These are phyloP conservation scores for Saxispiralis lemnorum DNA, from an alignment of 495 filamentous ascomycete species.

Conservation along the genomic window DNA sequence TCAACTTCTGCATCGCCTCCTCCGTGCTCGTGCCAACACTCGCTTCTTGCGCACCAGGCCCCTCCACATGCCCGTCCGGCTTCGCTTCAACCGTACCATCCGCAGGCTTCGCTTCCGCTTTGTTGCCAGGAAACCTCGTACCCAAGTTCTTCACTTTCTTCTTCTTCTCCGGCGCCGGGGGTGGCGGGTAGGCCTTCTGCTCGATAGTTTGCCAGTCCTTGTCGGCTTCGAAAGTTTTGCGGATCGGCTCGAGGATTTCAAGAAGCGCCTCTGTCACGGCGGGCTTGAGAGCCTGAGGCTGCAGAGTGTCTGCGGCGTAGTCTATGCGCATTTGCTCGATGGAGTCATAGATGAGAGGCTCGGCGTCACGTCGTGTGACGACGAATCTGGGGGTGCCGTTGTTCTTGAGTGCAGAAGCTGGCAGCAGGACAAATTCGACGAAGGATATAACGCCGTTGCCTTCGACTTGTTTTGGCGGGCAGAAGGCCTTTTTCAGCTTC, in stretches of 20 bases:
- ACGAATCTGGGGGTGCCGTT: conserved; percentile 38
- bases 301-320: conserved; percentile 66
- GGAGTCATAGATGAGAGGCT: conserved; percentile 58
- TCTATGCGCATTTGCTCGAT: conserved; percentile 58
- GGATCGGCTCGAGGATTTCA: conserved; percentile 56
- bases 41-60: conserved; percentile 21
- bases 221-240: conserved; percentile 46
- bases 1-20: conserved; percentile 26
- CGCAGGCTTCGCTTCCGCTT: conserved; percentile 16
- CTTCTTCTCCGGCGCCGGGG: conserved; percentile 38
- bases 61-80: conserved; percentile 25
- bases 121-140: conserved; percentile 37
- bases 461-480: conserved; percentile 55
- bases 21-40: conserved; percentile 23
- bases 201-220: conserved; percentile 68
- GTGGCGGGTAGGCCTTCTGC: conserved; percentile 65
- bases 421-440: conserved; percentile 69
- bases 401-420: conserved; percentile 39
- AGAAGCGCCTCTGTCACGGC: conserved; percentile 54
- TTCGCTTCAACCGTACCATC: conserved; percentile 16
- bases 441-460: conserved; percentile 73
- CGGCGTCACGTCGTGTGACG: conserved; percentile 41
- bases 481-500: conserved; percentile 72
- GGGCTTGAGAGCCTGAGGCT: conserved; percentile 68
- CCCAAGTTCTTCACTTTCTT: conserved; percentile 74